Conservation (phyloP, 164 flowering plant species). For the Nelumbo lutea region DNA sequence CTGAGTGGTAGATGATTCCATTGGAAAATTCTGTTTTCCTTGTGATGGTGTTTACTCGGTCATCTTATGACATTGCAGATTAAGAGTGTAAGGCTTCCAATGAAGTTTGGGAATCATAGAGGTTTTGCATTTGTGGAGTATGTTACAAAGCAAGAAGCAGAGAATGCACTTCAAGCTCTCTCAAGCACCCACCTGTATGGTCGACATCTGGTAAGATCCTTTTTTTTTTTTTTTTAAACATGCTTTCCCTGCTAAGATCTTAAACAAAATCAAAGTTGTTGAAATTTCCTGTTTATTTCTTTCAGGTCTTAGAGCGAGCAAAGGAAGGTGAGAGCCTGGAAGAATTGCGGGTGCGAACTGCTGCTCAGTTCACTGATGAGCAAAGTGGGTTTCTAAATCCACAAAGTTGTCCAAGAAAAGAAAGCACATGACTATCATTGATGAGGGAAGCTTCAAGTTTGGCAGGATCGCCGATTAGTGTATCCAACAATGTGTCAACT, state of each 20-base stretch:
- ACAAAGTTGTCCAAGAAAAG: conserved; percentile 63
- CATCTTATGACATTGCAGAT: conserved; percentile 38
- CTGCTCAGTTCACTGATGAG: conserved; percentile 67
- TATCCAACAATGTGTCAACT: background rate
- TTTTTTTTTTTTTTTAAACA: background rate
- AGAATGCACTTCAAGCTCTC: conserved; percentile 80
- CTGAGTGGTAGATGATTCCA: no score
- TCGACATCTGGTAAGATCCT: conserved; percentile 74
- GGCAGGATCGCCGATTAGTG: conserved; percentile 30
- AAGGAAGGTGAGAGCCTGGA: conserved; percentile 93
- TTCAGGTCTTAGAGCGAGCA: conserved; percentile 85
- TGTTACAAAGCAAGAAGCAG: conserved; percentile 88
- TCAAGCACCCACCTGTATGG: conserved; percentile 88
- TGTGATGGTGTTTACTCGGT: background rate
- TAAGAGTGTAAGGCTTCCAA: conserved; percentile 78
- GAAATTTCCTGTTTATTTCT: background rate
- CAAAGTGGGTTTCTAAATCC: conserved; percentile 39
- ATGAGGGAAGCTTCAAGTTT: conserved; percentile 46
- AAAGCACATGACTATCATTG: conserved; percentile 41
- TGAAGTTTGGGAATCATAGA: conserved; percentile 75
- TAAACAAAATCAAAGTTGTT: background rate
- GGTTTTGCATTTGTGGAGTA: conserved; percentile 98
- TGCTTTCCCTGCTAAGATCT: background rate
- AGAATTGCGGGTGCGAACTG: conserved; percentile 77
- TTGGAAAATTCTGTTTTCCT: no score